Conservation (phyloP, 352 stramenopile species). For the Phytophthora meadii region DNA sequence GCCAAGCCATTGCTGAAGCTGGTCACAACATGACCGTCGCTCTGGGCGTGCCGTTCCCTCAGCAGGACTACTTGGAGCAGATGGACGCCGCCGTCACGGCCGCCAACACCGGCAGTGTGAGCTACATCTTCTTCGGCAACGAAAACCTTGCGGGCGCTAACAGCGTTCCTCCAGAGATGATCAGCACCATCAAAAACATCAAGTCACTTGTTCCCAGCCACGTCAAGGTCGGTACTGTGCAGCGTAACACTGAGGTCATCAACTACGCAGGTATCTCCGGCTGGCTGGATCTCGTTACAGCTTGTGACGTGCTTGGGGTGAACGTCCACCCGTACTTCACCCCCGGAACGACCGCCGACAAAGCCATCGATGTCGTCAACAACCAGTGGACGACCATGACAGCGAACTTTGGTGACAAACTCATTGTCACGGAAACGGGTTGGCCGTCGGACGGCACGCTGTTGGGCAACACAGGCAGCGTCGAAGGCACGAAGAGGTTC, state of each 20-base stretch:
- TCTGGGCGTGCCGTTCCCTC: constrained; percentile 56
- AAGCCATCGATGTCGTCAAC: constrained; percentile 50
- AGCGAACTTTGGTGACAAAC: constrained; percentile 45
- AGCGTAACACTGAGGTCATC: constrained; percentile 67
- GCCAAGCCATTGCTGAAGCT: constrained; percentile 39
- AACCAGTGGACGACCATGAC: constrained; percentile 44
- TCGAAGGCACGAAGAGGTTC: constrained; percentile 36
- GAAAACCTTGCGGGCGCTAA: constrained; percentile 51
- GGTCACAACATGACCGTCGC: constrained; percentile 46
- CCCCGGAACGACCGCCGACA: constrained; percentile 22
- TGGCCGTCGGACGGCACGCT: constrained; percentile 49
- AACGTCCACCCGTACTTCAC: constrained; percentile 66
- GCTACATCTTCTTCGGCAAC: constrained; percentile 74
- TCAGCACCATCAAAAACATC: constrained; percentile 45
- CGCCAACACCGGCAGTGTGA: constrained; percentile 44
- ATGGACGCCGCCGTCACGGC: constrained; percentile 43
- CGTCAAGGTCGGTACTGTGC: constrained; percentile 73
- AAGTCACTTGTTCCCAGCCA: constrained; percentile 45
- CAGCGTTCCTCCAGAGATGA: constrained; percentile 41
- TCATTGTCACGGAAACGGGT: constrained; percentile 58
- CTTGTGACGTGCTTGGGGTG: constrained; percentile 56
- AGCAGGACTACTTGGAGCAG: constrained; percentile 47
- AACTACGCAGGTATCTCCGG: constrained; percentile 27
- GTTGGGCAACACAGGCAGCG: constrained; percentile 36
- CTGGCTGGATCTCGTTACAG: constrained; percentile 41